Conservation (phyloP, 768 basidiomycete species). For the Pholiota conissans region DNA sequence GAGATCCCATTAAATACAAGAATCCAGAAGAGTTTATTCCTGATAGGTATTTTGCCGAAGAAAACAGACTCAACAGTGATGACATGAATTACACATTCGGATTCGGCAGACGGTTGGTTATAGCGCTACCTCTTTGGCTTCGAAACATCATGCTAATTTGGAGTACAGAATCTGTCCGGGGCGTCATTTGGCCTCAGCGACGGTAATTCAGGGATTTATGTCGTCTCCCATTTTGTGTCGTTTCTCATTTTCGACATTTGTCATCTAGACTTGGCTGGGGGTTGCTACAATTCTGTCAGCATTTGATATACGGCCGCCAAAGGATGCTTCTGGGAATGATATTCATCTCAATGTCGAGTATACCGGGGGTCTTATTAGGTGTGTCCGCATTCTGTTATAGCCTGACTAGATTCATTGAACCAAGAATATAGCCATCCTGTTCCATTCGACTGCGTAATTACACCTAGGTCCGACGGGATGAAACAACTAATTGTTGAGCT, state of each 20-base stretch:
- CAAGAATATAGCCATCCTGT: not conserved
- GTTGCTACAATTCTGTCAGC: not conserved
- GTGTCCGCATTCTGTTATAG: too few species aligned
- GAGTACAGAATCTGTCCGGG: slow-evolving; percentile 22
- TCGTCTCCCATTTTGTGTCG: not conserved
- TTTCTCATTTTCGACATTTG: too few species aligned
- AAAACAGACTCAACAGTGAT: slow-evolving; percentile 24
- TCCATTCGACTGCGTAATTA: not conserved
- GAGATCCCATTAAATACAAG: slow-evolving; percentile 48
- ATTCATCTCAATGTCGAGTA: not conserved
- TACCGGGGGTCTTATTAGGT: not conserved
- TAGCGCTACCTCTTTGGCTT: not conserved
- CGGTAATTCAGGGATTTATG: slow-evolving; percentile 1
- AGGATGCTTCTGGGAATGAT: not conserved
- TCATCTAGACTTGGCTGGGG: not conserved
- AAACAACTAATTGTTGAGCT: not conserved
- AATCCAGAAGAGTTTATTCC: slow-evolving; percentile 46
- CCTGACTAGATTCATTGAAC: too few species aligned
- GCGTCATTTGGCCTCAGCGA: slow-evolving; percentile 22
- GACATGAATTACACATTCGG: slow-evolving; percentile 26
- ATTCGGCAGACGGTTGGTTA: slow-evolving; percentile 32
- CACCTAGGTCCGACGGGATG: not conserved
- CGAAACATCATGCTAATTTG: not conserved
- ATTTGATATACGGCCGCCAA: not conserved
- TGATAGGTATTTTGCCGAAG: not conserved